Base-by-base conservation (phyloP, 768 basidiomycete genomes). In the Sarcomyxa edulis region DNA sequence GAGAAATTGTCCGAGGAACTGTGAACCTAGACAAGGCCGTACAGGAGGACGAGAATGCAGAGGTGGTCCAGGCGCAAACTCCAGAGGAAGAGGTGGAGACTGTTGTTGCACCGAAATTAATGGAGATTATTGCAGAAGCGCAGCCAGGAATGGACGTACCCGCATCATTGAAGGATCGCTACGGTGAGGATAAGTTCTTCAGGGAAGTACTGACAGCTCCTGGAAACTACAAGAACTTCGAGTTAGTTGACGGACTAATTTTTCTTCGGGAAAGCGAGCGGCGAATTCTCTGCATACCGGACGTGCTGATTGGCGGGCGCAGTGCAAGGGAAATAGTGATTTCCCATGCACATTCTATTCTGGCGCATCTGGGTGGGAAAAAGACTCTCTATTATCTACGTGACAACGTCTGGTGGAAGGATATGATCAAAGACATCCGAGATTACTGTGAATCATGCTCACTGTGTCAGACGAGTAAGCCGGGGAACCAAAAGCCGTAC, bases 401-500 rank as follows among this genome's bases (percentile, higher is more conserved):
- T 4, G 53, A 64, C 16, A 41, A 62, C 6, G 57, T 66, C 0
- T 69, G 67, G 65, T 68, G 68, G 68, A 59, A 59, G n/a, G 39
- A 50, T 0, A 60, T 70, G 37, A 51, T 46, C 0, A 5, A 22
- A 0, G 63, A 70, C 20, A 43, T 58, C 0, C 34, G 51, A 4
- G 37, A 44, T 0, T 67, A 32, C 27, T 65, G 64, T 48, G 48
- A 53, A 41, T 14, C 64, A 36, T 50, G 55, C 11, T 31, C 30
- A 1, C 51, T 45, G 0, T 57, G 57, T 19, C 42, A 47, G n/a
- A 16, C 26, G 14, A 49, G 47, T n/a, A 60, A 58, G 27, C 48
- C 47, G 1, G 20, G 14, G 3, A 55, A 54, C 24, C 56, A 61
- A 19, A 46, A 49, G 14, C 58, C 50, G 0, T 56, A 51, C 14